These are phyloP conservation scores for Erythrophleum fordii DNA, from an alignment of 306 rosid genomes.

Conservation along the genomic window DNA sequence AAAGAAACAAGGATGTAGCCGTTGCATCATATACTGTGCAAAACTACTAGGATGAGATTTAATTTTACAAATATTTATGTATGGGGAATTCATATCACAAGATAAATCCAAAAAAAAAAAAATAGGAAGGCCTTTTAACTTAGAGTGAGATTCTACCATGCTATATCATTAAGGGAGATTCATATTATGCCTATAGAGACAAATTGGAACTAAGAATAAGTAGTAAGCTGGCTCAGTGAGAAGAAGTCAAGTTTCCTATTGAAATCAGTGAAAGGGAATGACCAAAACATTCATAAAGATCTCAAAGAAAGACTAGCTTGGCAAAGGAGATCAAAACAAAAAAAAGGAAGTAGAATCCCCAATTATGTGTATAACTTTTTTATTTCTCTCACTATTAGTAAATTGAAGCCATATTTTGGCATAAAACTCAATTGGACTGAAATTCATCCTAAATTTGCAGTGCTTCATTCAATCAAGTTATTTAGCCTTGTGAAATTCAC, in stretches of 20 bases:
- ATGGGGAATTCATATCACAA: not conserved
- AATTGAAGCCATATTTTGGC: not conserved
- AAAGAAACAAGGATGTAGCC: conserved; percentile 3
- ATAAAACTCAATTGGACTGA: not conserved
- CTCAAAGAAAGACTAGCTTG: conserved; percentile 32
- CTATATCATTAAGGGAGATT: not conserved
- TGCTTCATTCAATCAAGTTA: not conserved
- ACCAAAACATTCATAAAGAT: conserved; percentile 24
- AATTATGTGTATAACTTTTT: not conserved
- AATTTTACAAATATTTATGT: not conserved
- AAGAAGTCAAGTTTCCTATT: conserved; percentile 92
- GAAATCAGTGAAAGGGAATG: conserved; percentile 26
- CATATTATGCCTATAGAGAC: conserved; percentile 10
- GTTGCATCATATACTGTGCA: conserved; percentile 1
- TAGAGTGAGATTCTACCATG: not conserved
- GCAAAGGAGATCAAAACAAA: conserved; percentile 27
- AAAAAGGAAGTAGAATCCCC: not conserved
- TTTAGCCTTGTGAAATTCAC: not conserved
- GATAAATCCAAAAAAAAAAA: not conserved
- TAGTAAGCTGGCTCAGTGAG: conserved; percentile 90
- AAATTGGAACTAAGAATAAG: not conserved
- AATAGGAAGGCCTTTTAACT: too few relatives aligned
- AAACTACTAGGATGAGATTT: not conserved
- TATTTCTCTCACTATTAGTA: not conserved
- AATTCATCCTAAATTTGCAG: not conserved